These are phyloP conservation scores for Aspergillus sergii DNA, from an alignment of 2,329 filamentous ascomycete genomes.

Conservation along the genomic window DNA sequence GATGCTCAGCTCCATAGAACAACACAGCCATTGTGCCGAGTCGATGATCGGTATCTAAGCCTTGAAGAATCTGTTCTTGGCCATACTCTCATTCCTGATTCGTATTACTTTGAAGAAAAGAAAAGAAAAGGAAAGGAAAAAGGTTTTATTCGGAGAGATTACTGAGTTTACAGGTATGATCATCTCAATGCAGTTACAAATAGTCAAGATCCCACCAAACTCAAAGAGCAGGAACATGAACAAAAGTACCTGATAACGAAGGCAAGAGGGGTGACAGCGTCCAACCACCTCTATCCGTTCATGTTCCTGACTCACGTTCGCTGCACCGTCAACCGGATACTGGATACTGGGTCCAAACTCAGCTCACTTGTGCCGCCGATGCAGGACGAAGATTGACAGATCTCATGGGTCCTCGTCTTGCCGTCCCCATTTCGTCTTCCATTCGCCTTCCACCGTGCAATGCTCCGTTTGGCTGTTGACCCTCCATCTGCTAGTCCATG, in stretches of 20 bases:
- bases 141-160: background rate
- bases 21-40: background rate
- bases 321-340: conserved; percentile 15
- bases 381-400: conserved; percentile 17
- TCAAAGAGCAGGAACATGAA: background rate
- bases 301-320: conserved; percentile 19
- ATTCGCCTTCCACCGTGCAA: background rate
- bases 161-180: background rate
- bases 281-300: conserved; percentile 11
- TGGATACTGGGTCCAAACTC: conserved; percentile 2
- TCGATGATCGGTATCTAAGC: background rate
- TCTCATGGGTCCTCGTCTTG: conserved; percentile 14
- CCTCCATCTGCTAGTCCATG: background rate
- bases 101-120: background rate
- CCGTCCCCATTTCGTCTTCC: conserved; percentile 5
- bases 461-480: background rate
- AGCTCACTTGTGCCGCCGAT: conserved; percentile 7
- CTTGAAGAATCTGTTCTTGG: background rate
- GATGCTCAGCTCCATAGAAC: background rate
- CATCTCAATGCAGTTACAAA: background rate
- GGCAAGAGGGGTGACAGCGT: background rate
- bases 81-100: background rate
- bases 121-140: too few relatives aligned
- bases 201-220: background rate
- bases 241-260: background rate